A percentile compares a stretch with the other conserved stretches of the same genome.
Conservation (phyloP, 768 basidiomycete genomes). For the Galerina marginata region DNA sequence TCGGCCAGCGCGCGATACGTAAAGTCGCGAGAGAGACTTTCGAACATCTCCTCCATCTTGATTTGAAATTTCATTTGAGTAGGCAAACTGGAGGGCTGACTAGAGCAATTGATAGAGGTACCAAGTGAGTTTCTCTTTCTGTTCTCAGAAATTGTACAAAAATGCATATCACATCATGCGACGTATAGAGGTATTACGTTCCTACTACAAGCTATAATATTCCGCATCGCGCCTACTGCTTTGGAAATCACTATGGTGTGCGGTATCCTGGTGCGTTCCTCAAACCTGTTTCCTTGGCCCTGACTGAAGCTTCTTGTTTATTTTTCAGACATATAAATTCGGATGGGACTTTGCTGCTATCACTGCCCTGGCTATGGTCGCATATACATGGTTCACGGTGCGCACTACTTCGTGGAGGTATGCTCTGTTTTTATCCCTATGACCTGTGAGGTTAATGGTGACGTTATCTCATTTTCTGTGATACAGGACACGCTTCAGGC, state of each 20-base stretch:
- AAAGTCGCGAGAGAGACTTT: constrained; percentile 97
- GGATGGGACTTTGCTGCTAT: constrained; percentile 97
- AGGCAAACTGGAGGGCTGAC: constrained; percentile 96
- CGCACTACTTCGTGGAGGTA: constrained; percentile 96
- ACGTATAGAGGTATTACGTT: constrained; percentile 89
- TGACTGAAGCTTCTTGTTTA: neutral
- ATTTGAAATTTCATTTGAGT: constrained; percentile 90
- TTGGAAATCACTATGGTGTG: constrained; percentile 96
- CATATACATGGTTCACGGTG: constrained; percentile 98
- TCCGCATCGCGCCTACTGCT: constrained; percentile 95
- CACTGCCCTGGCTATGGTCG: constrained; percentile 80
- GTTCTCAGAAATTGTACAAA: neutral
- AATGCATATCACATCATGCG: neutral
- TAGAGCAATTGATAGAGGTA: constrained; percentile 95
- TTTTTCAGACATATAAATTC: constrained; percentile 87
- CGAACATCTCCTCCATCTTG: constrained; percentile 88
- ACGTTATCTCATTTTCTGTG: neutral
- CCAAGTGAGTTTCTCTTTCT: constrained; percentile 67
- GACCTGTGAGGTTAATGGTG: neutral
- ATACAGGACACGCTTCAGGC: constrained; percentile 85
- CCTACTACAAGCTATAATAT: constrained; percentile 89
- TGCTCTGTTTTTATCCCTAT: constrained; percentile 13
- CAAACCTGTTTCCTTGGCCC: neutral
- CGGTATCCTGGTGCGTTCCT: constrained; percentile 81
- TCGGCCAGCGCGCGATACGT: constrained; percentile 92